A percentile compares a stretch with the other conserved stretches of the same genome.
Evolutionary conservation across 2,329 filamentous ascomycete species (phyloP).

Genomic region (Rhynchosporium graminicola): DNA sequence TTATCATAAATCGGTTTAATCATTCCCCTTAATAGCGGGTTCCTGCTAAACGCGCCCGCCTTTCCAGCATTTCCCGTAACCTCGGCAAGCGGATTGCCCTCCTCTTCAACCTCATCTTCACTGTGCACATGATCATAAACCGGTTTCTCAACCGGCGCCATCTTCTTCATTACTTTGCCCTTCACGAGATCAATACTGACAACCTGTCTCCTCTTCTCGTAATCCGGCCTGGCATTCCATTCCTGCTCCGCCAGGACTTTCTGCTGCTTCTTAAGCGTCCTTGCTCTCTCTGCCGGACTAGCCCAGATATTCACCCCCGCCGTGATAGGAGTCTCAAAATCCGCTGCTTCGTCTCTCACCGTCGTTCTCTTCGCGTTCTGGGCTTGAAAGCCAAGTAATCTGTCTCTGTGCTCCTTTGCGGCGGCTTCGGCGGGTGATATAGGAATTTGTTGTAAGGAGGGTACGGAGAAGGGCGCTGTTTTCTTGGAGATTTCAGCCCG

Average conservation of each 20-base stretch:
- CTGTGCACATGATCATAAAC: constrained; percentile 24
- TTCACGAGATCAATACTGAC: constrained; percentile 68
- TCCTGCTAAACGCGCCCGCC: constrained; percentile 41
- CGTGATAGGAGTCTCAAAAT: constrained; percentile 60
- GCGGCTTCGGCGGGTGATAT: constrained; percentile 44
- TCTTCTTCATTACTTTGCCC: constrained; percentile 53
- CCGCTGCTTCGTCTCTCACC: constrained; percentile 70
- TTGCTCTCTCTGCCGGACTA: constrained; percentile 65
- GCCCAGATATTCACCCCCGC: constrained; percentile 65
- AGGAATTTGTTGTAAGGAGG: constrained; percentile 38
- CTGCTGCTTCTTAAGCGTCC: constrained; percentile 70
- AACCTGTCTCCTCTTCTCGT: constrained; percentile 69
- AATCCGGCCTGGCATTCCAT: constrained; percentile 67
- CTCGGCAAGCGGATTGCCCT: constrained; percentile 22
- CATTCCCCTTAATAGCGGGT: constrained; percentile 41
- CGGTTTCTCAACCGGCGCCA: constrained; percentile 37
- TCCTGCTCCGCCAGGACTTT: constrained; percentile 67
- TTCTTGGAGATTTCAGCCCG: constrained; percentile 64
- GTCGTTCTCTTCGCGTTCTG: constrained; percentile 69
- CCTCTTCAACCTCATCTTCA: constrained; percentile 35
- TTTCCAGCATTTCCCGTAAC: constrained; percentile 25
- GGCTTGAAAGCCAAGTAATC: constrained; percentile 65
- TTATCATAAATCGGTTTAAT: constrained; percentile 41
- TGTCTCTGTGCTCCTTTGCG: constrained; percentile 66
- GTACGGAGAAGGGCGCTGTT: constrained; percentile 59